Evolutionary conservation across 148 eudicot genomes (phyloP), one percentile per base, ranked within the genome.

Genomic region (Heliamphora exappendiculata): DNA sequence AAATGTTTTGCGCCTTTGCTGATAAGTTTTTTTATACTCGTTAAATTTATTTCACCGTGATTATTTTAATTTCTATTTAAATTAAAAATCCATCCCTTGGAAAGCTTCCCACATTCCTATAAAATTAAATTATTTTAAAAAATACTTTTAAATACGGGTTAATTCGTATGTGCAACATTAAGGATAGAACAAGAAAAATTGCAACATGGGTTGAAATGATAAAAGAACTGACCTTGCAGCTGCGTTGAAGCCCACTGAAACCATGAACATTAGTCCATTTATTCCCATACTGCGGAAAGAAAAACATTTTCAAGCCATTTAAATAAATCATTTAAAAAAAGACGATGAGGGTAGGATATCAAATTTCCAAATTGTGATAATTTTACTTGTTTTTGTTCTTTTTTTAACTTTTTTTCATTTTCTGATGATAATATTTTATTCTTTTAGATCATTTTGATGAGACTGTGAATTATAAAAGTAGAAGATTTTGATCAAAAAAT

Each of bases 231-330:
- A 79, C 82, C 82, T 79, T 2, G 82, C 82, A 53, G 82, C 82
- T 31, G 82, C 82, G 67, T 79, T 79, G 82, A 79, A 79, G n/a
- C 82, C 82, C 67, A 79, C 68, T 0, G 82, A 79, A 50, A 74
- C 82, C 82, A 79, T 79, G 42, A 79, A 74, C 20, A 74, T 6
- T n/a, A 79, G 53, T 33, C 78, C 82, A 41, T 79, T 79, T 41
- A 79, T 51, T 8, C 45, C 37, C 82, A 79, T 33, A 60, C 82
- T 79, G 78, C 81, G 49, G 2, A 57, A 37, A 53, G 14, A 28
- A 4, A 22, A 36, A n/a, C 12, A 54, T 67, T 4, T 42, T 19
- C 44, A 65, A 36, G 10, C 28, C 24, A 36, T 66, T 8, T n/a
- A n/a, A n/a, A n/a, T n/a, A n/a, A n/a, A n/a, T n/a, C n/a, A n/a